Percentiles rank a stretch among this genome's conserved stretches.
These are phyloP conservation scores for Xylaria sp. DNA, from an alignment of 2,329 filamentous ascomycete species.

Conservation along the genomic window DNA sequence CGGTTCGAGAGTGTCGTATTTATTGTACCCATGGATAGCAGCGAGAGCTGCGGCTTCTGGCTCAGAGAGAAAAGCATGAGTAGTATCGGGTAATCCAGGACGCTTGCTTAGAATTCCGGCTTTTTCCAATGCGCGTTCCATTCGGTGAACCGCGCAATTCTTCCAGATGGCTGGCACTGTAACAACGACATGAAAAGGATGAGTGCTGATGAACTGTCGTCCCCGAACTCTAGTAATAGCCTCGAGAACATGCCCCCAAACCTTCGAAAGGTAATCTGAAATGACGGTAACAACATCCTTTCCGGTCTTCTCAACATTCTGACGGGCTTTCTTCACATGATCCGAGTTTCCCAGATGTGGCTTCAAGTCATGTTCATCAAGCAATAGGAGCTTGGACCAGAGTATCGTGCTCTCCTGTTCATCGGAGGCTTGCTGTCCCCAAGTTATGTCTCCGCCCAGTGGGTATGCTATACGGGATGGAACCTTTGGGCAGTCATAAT, in stretches of 20 bases:
- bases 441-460: too few species aligned
- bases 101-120: constrained; percentile 52
- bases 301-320: too few species aligned
- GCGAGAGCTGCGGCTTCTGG: constrained; percentile 59
- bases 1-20: not conserved
- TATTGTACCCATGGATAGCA: constrained; percentile 48
- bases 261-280: constrained; percentile 46
- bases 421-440: too few species aligned
- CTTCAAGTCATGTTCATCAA: too few species aligned
- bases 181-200: constrained; percentile 52
- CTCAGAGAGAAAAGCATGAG: constrained; percentile 53
- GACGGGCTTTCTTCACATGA: too few species aligned
- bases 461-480: too few species aligned
- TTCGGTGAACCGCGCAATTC: constrained; percentile 50
- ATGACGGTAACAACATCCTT: constrained; percentile 48
- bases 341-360: too few species aligned
- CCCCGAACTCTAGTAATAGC: constrained; percentile 46
- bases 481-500: too few species aligned
- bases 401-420: too few species aligned
- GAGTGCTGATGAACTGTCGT: constrained; percentile 35
- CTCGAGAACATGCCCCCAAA: constrained; percentile 50
- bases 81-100: constrained; percentile 40
- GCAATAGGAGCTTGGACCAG: too few species aligned
- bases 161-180: constrained; percentile 61
- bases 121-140: constrained; percentile 50